Percentiles rank a stretch among this genome's conserved stretches.
Conservation (phyloP, 1,139 yeast genomes). For the Nakaseomyces bracarensis region DNA sequence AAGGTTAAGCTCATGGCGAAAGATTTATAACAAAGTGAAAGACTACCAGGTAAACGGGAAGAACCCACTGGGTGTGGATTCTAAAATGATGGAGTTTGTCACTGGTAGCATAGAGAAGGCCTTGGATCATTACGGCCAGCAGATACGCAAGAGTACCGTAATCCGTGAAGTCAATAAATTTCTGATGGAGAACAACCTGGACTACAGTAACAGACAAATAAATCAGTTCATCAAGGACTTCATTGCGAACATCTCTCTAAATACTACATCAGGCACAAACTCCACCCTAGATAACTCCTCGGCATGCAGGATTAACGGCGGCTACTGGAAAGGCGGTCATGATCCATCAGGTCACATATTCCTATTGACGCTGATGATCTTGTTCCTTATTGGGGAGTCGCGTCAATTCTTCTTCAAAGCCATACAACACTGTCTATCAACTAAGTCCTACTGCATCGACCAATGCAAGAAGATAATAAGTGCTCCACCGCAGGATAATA, state of each 20-base stretch:
- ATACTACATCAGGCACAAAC: neutral
- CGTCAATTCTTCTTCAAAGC: conserved; percentile 1
- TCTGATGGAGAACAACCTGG: neutral
- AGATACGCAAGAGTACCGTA: neutral
- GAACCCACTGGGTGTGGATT: conserved; percentile 8
- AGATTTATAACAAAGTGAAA: conserved; percentile 15
- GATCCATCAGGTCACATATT: conserved; percentile 96
- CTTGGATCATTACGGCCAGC: conserved; percentile 9
- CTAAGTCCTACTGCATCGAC: neutral
- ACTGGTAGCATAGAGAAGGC: neutral
- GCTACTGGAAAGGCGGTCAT: conserved; percentile 85
- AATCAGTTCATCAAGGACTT: conserved; percentile 4
- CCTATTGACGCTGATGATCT: conserved; percentile 60
- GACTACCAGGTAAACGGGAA: conserved; percentile 6
- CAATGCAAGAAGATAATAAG: conserved; percentile 14
- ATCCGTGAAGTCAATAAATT: neutral
- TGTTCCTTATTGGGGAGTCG: conserved; percentile 60
- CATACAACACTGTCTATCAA: neutral
- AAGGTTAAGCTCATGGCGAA: conserved; percentile 15
- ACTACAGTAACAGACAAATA: conserved; percentile 3
- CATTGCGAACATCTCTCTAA: neutral
- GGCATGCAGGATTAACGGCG: conserved; percentile 54
- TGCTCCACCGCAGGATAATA: conserved; percentile 6
- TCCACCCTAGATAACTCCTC: conserved; percentile 34
- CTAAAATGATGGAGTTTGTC: conserved; percentile 7